Base-by-base conservation (phyloP, 2,329 filamentous ascomycete species). In the Zasmidium angulare region DNA sequence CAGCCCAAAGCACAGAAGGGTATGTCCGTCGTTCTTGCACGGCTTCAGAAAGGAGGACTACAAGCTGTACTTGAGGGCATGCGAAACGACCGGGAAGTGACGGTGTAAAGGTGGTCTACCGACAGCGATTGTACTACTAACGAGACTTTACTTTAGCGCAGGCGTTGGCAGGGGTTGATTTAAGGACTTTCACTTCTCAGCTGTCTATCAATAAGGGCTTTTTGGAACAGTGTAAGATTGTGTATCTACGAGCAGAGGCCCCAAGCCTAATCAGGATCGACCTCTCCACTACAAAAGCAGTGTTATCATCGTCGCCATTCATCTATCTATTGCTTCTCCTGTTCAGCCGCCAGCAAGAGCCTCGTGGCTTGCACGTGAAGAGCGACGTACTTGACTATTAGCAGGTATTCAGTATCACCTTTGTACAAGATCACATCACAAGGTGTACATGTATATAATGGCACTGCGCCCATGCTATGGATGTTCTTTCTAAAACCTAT, bases 1-100 rank as follows among this genome's bases (percentile, higher is more conserved):
- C 82, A 93, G 68, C 86, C 88, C 53, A 93, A 93, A 78, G 90
- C 89, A 66, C 86, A 89, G 52, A 89, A 93, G 72, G 90, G 90
- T 51, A 93, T 95, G 90, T 86, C 85, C 58, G 85, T 93, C 40
- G 90, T 95, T 9, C 80, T 95, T 21, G 89, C 92, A 74, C 81
- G 90, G 50, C 74, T 90, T 70, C 79, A 88, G 55, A 79, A 81
- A 59, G 87, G 87, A 43, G 88, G 88, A 0, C 77, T 90, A 19
- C 85, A 89, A 17, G 86, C 76, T 21, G 88, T 89, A n/a, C 76
- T 90, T 26, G 87, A 89, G 64, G 87, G 86, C 24, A 89, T 89
- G 87, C 79, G 85, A 53, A 77, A 79, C 66, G 87, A 89, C 69
- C 79, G 72, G 11, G 72, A 74, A 60, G 46, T 65, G 46, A 52